phyloP scores from a whole-genome alignment of 2,329 filamentous ascomycete species.

The Colletotrichum endophyticum region DNA sequence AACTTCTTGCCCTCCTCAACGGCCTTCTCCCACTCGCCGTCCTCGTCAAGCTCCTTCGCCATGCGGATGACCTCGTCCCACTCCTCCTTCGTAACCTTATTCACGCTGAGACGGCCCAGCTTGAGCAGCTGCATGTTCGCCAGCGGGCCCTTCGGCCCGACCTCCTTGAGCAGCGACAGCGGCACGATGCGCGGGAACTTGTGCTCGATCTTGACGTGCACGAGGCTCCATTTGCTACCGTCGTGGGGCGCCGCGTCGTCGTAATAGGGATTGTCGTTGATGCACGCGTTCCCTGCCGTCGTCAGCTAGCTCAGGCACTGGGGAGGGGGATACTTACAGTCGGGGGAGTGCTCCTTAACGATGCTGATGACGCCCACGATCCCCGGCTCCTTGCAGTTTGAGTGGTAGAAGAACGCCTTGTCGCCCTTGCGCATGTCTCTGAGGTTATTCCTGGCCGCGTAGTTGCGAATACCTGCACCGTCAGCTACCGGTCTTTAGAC shows the following conservation, averaged over 20 bases:
- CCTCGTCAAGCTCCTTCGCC: slow-evolving; percentile 12
- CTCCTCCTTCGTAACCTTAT: slow-evolving; percentile 66
- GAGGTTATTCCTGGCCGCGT: slow-evolving; percentile 81
- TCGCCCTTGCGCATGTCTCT: slow-evolving; percentile 91
- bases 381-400: slow-evolving; percentile 87
- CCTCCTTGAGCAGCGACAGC: slow-evolving; percentile 74
- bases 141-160: slow-evolving; percentile 67
- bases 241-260: slow-evolving; percentile 72
- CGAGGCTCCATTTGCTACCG: slow-evolving; percentile 76
- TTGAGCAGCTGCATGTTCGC: slow-evolving; percentile 80
- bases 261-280: slow-evolving; percentile 74
- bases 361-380: slow-evolving; percentile 91
- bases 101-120: slow-evolving; percentile 60
- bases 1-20: slow-evolving; percentile 14
- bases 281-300: slow-evolving; percentile 18
- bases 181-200: slow-evolving; percentile 71
- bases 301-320: not conserved
- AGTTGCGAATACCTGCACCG: slow-evolving; percentile 13
- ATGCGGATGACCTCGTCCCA: slow-evolving; percentile 51
- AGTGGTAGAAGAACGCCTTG: slow-evolving; percentile 96
- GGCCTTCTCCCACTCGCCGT: slow-evolving; percentile 11
- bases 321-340: slow-evolving; percentile 60
- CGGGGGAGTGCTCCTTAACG: slow-evolving; percentile 80
- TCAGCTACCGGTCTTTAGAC: not conserved
- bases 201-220: slow-evolving; percentile 84